Percentiles rank a stretch among this genome's conserved stretches.
Evolutionary conservation across 2,329 filamentous ascomycete species (phyloP).

Genomic region (Neopestalotiopsis rosae): DNA sequence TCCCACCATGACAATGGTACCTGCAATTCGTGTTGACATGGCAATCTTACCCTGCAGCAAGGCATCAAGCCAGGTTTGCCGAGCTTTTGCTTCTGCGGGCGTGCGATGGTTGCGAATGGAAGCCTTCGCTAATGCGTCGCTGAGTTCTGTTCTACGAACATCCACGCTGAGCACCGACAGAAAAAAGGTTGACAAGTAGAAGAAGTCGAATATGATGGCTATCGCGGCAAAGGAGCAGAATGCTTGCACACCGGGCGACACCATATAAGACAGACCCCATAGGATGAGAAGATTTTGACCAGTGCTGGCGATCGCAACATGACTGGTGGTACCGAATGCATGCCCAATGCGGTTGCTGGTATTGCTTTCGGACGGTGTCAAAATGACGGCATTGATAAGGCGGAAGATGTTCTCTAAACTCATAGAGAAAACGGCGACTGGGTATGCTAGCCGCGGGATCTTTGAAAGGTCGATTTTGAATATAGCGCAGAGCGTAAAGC

Average conservation of each 20-base stretch:
- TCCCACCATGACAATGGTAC: conserved; percentile 73
- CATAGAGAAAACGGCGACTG: conserved; percentile 76
- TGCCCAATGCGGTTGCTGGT: conserved; percentile 74
- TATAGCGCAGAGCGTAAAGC: conserved; percentile 79
- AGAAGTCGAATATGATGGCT: conserved; percentile 77
- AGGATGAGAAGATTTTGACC: conserved; percentile 73
- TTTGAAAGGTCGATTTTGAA: conserved; percentile 77
- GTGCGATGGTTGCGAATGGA: conserved; percentile 44
- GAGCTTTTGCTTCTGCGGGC: conserved; percentile 31
- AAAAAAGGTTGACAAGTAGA: conserved; percentile 82
- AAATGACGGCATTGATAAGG: conserved; percentile 77
- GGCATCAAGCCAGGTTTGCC: conserved; percentile 64
- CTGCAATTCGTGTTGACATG: conserved; percentile 75
- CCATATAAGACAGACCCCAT: conserved; percentile 67
- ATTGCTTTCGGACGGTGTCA: conserved; percentile 71
- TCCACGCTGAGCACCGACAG: conserved; percentile 80
- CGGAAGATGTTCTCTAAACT: conserved; percentile 82
- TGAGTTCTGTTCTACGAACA: conserved; percentile 76
- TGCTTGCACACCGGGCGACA: conserved; percentile 72
- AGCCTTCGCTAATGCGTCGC: conserved; percentile 70
- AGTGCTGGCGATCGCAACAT: conserved; percentile 71
- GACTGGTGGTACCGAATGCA: conserved; percentile 75
- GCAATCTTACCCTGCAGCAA: conserved; percentile 69
- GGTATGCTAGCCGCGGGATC: conserved; percentile 77
- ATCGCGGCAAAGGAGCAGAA: conserved; percentile 80